Conservation (phyloP, 352 stramenopile species). For the Phytopythium helicoides region DNA sequence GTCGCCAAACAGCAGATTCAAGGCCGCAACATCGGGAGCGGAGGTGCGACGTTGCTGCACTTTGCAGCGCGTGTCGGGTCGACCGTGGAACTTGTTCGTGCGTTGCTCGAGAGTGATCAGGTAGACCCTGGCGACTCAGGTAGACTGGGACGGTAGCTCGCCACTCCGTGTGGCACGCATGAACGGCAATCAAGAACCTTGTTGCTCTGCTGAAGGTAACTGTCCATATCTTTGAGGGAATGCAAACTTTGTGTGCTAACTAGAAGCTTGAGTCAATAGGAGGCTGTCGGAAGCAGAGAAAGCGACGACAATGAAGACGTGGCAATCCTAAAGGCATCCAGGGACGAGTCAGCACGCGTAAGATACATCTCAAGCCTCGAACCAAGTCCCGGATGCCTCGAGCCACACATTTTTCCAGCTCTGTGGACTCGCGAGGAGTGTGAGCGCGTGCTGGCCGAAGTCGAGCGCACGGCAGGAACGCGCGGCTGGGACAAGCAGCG, state of each 20-base stretch:
- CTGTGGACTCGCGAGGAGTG: slow-evolving; percentile 62
- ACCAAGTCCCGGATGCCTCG: slow-evolving; percentile 35
- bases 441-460: slow-evolving; percentile 26
- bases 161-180: slow-evolving; percentile 45
- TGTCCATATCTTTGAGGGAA: not conserved
- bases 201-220: slow-evolving; percentile 34
- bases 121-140: slow-evolving; percentile 12
- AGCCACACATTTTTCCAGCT: slow-evolving; percentile 34
- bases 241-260: not conserved
- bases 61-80: slow-evolving; percentile 62
- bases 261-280: not conserved
- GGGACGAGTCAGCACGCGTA: slow-evolving; percentile 39
- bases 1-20: slow-evolving; percentile 58
- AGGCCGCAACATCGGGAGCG: slow-evolving; percentile 68
- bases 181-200: slow-evolving; percentile 34
- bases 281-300: slow-evolving; percentile 13
- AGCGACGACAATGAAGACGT: slow-evolving; percentile 11
- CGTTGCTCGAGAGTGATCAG: slow-evolving; percentile 41
- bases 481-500: slow-evolving; percentile 76
- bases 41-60: slow-evolving; percentile 70
- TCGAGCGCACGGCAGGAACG: slow-evolving; percentile 33
- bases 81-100: slow-evolving; percentile 32
- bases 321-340: slow-evolving; percentile 18
- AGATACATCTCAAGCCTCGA: slow-evolving; percentile 56
- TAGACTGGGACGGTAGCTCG: slow-evolving; percentile 68